phyloP scores from a whole-genome alignment of 441 rosid genomes.

The Brassica balearica region DNA sequence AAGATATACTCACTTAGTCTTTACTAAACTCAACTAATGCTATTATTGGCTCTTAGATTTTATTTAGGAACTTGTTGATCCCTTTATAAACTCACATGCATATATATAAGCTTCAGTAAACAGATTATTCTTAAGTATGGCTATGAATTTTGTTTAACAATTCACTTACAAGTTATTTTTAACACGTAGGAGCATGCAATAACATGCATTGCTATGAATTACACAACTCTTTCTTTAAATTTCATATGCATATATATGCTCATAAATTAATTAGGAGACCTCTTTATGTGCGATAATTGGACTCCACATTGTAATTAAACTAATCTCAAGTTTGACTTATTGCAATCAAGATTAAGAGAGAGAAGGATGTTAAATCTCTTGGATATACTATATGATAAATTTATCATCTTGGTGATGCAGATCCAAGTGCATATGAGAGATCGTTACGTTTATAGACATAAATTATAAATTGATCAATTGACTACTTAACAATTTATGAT shows the following conservation, averaged over 20 bases:
- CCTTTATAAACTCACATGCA: slow-evolving; percentile 32
- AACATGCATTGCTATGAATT: slow-evolving; percentile 1
- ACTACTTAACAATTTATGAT: slow-evolving; percentile 35
- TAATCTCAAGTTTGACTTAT: slow-evolving; percentile 41
- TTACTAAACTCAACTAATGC: slow-evolving; percentile 32
- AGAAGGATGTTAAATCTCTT: slow-evolving; percentile 41
- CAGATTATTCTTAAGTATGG: slow-evolving; percentile 1
- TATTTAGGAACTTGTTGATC: slow-evolving; percentile 34
- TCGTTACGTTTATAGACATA: slow-evolving; percentile 37
- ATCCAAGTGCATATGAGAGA: slow-evolving; percentile 40
- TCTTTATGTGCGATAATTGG: slow-evolving; percentile 34
- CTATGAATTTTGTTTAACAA: slow-evolving; percentile 1
- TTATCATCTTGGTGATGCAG: slow-evolving; percentile 45
- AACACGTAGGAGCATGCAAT: neutral
- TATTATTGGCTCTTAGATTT: slow-evolving; percentile 43
- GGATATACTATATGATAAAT: slow-evolving; percentile 38
- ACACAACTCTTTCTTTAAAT: neutral
- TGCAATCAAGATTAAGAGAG: slow-evolving; percentile 46
- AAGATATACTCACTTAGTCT: slow-evolving; percentile 45
- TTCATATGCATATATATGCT: neutral
- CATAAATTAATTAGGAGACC: neutral
- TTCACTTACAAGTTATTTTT: slow-evolving; percentile 7
- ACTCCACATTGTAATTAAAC: slow-evolving; percentile 19
- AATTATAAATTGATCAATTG: slow-evolving; percentile 32
- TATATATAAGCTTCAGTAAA: slow-evolving; percentile 19